These are phyloP conservation scores for Paecilomyces niveus DNA, from an alignment of 2,329 filamentous ascomycete species.

Conservation along the genomic window DNA sequence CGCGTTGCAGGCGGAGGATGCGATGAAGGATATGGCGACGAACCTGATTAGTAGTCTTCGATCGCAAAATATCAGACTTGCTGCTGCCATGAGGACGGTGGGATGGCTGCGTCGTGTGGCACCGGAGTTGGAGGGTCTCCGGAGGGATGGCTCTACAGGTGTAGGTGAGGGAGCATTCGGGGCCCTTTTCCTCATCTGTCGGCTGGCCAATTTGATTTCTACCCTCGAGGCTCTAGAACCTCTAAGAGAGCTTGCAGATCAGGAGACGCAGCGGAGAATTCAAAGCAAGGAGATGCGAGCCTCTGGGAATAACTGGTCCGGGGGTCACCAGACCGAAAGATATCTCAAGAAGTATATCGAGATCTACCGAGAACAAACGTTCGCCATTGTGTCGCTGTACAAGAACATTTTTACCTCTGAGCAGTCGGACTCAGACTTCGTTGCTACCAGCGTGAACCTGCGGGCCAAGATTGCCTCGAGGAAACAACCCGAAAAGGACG, in stretches of 20 bases:
- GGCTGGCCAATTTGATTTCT: conserved; percentile 68
- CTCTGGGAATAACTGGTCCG: conserved; percentile 23
- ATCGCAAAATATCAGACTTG: conserved; percentile 73
- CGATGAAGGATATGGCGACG: conserved; percentile 81
- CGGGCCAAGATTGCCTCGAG: conserved; percentile 17
- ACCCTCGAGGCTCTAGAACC: conserved; percentile 81
- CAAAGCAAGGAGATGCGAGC: conserved; percentile 13
- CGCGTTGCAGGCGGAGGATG: conserved; percentile 68
- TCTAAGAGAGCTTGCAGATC: conserved; percentile 79
- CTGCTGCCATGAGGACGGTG: conserved; percentile 81
- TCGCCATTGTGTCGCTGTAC: conserved; percentile 91
- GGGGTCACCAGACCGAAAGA: conserved; percentile 85
- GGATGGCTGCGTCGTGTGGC: conserved; percentile 84
- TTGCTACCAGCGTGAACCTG: conserved; percentile 12
- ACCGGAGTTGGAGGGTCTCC: conserved; percentile 60
- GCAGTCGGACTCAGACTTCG: conserved; percentile 26
- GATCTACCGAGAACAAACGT: conserved; percentile 95
- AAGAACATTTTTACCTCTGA: conserved; percentile 74
- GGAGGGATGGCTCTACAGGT: conserved; percentile 18
- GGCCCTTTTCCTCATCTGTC: conserved; percentile 78
- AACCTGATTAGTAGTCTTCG: conserved; percentile 75
- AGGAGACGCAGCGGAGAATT: conserved; percentile 56
- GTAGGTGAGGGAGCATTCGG: conserved; percentile 63
- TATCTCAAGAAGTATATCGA: conserved; percentile 95
- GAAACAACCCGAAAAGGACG: conserved; percentile 15